phyloP scores from a whole-genome alignment of 495 filamentous ascomycete species.

The Bathelium albidoporum region DNA sequence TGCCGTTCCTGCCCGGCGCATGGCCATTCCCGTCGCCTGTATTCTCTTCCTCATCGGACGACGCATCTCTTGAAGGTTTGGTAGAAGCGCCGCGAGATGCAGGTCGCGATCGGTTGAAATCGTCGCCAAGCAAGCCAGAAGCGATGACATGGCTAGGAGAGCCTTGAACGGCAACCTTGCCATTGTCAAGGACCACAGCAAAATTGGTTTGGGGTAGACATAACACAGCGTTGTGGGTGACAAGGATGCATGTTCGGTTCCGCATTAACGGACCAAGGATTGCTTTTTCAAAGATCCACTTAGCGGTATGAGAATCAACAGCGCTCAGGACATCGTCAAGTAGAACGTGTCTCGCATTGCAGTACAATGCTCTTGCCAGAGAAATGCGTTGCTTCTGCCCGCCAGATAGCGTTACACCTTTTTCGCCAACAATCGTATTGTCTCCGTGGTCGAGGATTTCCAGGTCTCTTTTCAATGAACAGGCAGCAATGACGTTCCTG shows the following conservation, averaged over 20 bases:
- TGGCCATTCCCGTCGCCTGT: conserved; percentile 11
- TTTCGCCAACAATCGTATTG: conserved; percentile 90
- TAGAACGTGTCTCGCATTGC: conserved; percentile 77
- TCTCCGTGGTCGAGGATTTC: conserved; percentile 89
- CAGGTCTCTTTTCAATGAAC: conserved; percentile 86
- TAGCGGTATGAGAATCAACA: conserved; percentile 97
- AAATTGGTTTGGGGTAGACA: conserved; percentile 68
- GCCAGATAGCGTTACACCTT: conserved; percentile 92
- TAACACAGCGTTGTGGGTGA: conserved; percentile 89
- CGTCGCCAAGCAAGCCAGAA: conserved; percentile 78
- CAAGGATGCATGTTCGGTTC: conserved; percentile 81
- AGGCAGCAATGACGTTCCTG: conserved; percentile 76
- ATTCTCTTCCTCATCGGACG: conserved; percentile 1
- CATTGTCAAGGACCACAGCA: conserved; percentile 81
- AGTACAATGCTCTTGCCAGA: conserved; percentile 86
- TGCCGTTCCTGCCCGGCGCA: conserved; percentile 21
- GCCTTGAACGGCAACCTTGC: conserved; percentile 67
- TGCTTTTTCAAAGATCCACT: conserved; percentile 94
- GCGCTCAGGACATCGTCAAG: conserved; percentile 95
- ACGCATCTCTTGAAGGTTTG: conserved; percentile 49
- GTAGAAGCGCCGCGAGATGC: conserved; percentile 23
- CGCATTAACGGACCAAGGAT: conserved; percentile 86
- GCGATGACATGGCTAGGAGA: conserved; percentile 63
- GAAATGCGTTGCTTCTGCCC: conserved; percentile 98
- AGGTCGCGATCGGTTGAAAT: conserved; percentile 61